Conservation (phyloP, 148 eudicot species). For the Dysphania ambrosioides region DNA sequence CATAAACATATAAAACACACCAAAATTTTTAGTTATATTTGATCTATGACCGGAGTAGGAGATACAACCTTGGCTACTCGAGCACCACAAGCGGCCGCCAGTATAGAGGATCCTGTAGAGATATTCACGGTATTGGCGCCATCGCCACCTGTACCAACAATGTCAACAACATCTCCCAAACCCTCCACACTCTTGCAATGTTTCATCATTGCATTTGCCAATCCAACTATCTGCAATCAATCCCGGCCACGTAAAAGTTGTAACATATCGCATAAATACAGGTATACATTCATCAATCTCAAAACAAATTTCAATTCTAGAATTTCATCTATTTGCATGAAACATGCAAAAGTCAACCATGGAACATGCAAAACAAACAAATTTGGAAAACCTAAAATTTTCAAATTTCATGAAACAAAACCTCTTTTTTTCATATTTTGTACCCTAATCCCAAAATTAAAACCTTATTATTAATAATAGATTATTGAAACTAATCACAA, state of each 20-base stretch:
- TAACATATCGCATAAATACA: conserved; percentile 10
- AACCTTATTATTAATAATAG: no score
- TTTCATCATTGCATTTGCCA: conserved; percentile 94
- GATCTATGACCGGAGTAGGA: background rate
- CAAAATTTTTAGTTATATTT: background rate
- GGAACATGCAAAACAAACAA: no score
- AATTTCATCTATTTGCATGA: no score
- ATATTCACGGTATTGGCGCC: conserved; percentile 97
- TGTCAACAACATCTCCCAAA: conserved; percentile 71
- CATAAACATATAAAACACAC: background rate
- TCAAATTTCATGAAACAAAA: no score
- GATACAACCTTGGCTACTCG: conserved; percentile 85
- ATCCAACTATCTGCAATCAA: conserved; percentile 80
- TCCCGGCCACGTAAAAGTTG: background rate
- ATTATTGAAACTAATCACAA: background rate
- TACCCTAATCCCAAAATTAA: no score
- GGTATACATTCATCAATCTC: conserved; percentile 9
- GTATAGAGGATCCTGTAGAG: conserved; percentile 90
- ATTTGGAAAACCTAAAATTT: no score
- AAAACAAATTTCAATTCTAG: background rate
- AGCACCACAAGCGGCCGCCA: conserved; percentile 95
- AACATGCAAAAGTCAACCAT: background rate
- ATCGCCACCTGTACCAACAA: conserved; percentile 98
- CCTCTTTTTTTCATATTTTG: no score
- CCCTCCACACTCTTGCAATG: conserved; percentile 69